phyloP scores from a whole-genome alignment of 179 eudicot species.

The Beta macrorhiza region DNA sequence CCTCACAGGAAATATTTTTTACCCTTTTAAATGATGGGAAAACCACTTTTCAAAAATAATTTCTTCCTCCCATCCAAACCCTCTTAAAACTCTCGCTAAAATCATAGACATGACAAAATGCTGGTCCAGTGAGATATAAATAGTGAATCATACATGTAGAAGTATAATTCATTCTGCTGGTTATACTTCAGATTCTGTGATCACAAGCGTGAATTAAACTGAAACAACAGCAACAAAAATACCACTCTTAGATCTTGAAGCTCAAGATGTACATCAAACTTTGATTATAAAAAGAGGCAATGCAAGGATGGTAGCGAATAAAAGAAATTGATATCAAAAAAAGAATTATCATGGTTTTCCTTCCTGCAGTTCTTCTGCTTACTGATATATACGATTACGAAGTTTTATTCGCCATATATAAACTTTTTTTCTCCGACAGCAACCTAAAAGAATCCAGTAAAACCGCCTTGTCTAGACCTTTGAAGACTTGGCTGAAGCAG shows the following conservation, averaged over 20 bases:
- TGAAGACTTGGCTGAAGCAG: constrained; percentile 24
- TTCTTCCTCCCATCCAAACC: no score
- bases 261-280: constrained; percentile 23
- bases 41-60: no score
- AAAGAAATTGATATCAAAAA: not conserved
- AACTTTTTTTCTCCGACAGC: not conserved
- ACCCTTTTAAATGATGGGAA: no score
- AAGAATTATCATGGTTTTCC: constrained; percentile 1
- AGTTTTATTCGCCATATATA: constrained; percentile 18
- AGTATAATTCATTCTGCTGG: not conserved
- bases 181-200: not conserved
- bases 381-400: constrained; percentile 12
- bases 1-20: no score
- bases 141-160: not conserved
- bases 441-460: constrained; percentile 8
- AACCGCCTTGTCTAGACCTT: constrained; percentile 16
- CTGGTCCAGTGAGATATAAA: not conserved
- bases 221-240: not conserved
- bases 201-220: not conserved
- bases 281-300: not conserved
- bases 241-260: constrained; percentile 25
- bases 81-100: no score
- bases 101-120: no score
- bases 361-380: constrained; percentile 1
- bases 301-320: not conserved